Conservation (phyloP, 1,139 yeast genomes). For the Eremothecium gossypii region DNA sequence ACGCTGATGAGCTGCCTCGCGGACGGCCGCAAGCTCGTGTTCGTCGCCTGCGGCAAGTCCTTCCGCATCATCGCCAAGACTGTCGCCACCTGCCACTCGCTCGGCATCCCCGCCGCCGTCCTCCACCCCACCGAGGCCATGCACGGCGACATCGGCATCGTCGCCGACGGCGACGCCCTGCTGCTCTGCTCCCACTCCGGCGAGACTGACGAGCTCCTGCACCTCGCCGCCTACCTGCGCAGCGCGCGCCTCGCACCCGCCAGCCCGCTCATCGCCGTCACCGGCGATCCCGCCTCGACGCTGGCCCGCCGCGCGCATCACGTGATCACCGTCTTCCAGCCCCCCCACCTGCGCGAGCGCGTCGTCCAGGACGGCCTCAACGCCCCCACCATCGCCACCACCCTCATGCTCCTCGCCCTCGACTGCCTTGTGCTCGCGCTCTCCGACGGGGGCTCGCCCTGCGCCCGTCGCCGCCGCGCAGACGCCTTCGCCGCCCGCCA, state of each 20-base stretch:
- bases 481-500: slow-evolving; percentile 59
- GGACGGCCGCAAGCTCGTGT: slow-evolving; percentile 42
- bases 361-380: slow-evolving; percentile 66
- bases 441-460: slow-evolving; percentile 43
- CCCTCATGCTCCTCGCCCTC: slow-evolving; percentile 64
- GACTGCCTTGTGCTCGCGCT: slow-evolving; percentile 72
- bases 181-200: slow-evolving; percentile 72
- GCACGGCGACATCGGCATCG: slow-evolving; percentile 80
- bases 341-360: slow-evolving; percentile 47
- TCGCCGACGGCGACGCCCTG: slow-evolving; percentile 48
- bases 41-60: slow-evolving; percentile 81
- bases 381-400: slow-evolving; percentile 83
- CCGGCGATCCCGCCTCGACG: slow-evolving; percentile 12
- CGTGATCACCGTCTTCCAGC: slow-evolving; percentile 14
- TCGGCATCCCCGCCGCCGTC: slow-evolving; percentile 57
- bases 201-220: slow-evolving; percentile 64
- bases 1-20: slow-evolving; percentile 3
- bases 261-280: slow-evolving; percentile 12
- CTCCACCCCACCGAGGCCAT: slow-evolving; percentile 83
- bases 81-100: slow-evolving; percentile 73
- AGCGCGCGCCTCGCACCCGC: slow-evolving; percentile 27
- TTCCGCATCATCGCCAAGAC: slow-evolving; percentile 68
- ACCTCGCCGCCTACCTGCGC: slow-evolving; percentile 13
- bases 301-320: slow-evolving; percentile 11
- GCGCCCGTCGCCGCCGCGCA: slow-evolving; percentile 31